Percentiles rank a stretch among this genome's conserved stretches.
Conservation (phyloP, 163 green algal species). For the Chlorella variabilis region DNA sequence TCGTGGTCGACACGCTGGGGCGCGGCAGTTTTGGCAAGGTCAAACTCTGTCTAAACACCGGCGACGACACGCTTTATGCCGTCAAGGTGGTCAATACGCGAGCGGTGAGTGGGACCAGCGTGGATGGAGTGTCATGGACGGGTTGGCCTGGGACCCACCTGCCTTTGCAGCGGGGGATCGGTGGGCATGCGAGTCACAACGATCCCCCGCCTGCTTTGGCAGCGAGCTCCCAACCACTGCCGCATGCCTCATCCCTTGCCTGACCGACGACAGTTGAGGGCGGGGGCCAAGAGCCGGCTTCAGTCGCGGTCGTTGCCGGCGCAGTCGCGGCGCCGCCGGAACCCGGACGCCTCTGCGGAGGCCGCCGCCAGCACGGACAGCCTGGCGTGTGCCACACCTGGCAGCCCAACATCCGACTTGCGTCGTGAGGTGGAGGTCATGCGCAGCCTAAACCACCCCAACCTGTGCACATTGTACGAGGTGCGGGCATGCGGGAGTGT, state of each 20-base stretch:
- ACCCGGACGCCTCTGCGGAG: background rate
- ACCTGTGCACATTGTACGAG: conserved; percentile 78
- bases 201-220: too few species aligned
- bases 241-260: too few species aligned
- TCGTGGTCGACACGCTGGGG: conserved; percentile 82
- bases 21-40: conserved; percentile 76
- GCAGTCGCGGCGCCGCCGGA: background rate
- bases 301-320: background rate
- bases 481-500: too few species aligned
- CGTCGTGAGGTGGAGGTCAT: conserved; percentile 66
- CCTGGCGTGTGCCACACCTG: background rate
- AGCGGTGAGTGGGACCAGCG: conserved; percentile 13
- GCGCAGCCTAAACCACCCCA: conserved; percentile 75
- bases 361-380: background rate
- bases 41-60: conserved; percentile 81
- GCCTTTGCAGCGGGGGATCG: too few species aligned
- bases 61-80: conserved; percentile 78
- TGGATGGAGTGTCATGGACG: background rate
- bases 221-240: too few species aligned
- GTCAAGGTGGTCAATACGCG: conserved; percentile 80
- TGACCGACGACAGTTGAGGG: background rate
- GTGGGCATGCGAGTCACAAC: background rate
- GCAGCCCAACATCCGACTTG: conserved; percentile 14
- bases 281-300: conserved; percentile 20
- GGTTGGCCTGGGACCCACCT: background rate